A percentile compares a stretch with the other conserved stretches of the same genome.
Evolutionary conservation across 768 basidiomycete genomes (phyloP).

Genomic region (Serendipita vermifera): DNA sequence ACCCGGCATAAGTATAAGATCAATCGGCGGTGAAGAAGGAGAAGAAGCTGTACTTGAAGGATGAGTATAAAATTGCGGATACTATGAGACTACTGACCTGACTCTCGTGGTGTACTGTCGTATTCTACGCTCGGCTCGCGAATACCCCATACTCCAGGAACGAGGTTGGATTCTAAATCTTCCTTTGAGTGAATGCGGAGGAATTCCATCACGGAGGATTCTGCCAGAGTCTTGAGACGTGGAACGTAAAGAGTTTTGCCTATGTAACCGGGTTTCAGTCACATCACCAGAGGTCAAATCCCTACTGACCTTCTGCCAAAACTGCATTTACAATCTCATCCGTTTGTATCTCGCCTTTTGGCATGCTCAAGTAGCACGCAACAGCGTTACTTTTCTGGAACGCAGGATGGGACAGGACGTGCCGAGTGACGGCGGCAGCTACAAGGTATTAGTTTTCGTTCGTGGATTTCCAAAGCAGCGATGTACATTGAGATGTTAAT

Average conservation of each 20-base stretch:
- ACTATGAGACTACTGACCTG: slow-evolving; percentile 31
- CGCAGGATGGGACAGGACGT: slow-evolving; percentile 37
- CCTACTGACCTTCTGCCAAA: slow-evolving; percentile 38
- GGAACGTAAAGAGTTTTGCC: slow-evolving; percentile 62
- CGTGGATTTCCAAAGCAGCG: too few relatives aligned
- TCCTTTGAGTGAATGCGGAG: slow-evolving; percentile 44
- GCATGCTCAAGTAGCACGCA: slow-evolving; percentile 76
- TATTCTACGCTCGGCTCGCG: slow-evolving; percentile 44
- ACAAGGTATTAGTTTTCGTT: slow-evolving; percentile 10
- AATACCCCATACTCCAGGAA: slow-evolving; percentile 60
- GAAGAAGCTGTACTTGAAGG: too few relatives aligned
- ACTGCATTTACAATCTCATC: slow-evolving; percentile 37
- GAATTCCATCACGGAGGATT: slow-evolving; percentile 46
- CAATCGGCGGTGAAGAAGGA: not conserved
- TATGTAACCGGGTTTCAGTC: slow-evolving; percentile 19
- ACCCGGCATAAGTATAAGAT: slow-evolving; percentile 29
- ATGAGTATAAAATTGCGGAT: slow-evolving; percentile 8
- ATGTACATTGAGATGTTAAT: too few relatives aligned
- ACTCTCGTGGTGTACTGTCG: slow-evolving; percentile 33
- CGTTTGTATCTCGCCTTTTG: slow-evolving; percentile 55
- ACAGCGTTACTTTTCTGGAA: slow-evolving; percentile 39
- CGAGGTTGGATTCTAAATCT: slow-evolving; percentile 42
- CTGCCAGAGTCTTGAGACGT: slow-evolving; percentile 35
- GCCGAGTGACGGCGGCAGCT: slow-evolving; percentile 38
- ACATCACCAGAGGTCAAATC: not conserved